Base-by-base conservation (phyloP, 2,329 filamentous ascomycete genomes). In the Triangularia verruculosa region DNA sequence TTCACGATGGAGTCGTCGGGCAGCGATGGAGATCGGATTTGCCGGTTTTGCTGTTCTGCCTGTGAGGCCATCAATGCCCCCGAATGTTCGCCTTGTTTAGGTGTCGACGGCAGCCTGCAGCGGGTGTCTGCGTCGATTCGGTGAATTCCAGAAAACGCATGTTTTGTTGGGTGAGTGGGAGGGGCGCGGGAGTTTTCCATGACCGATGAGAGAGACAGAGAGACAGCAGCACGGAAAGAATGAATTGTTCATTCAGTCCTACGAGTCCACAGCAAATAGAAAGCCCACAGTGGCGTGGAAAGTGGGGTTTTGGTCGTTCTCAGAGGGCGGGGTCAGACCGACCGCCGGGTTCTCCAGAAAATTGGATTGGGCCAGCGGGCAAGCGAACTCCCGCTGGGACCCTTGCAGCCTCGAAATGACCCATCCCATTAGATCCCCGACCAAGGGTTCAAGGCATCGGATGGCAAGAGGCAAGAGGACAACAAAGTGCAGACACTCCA, bases 401-500 rank as follows among this genome's bases (percentile, higher is more conserved):
- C 57, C 61, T 58, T 58, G 55, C 27, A 59, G 27, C 56, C 43
- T 27, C 39, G 56, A 58, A 58, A 25, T 39, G 28, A 17, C 39
- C 39, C 39, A 47, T 47, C 39, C 39, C 39, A 47, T 47, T 8
- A 47, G 39, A 47, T 17, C 39, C 34, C 39, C 39, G n/a, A 47
- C 39, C 39, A 47, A 47, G 39, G 39, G 39, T 47, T 47, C 39
- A 47, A 47, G 24, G 27, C 55, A 57, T 58, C 43, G 53, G 61
- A 52, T 39, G 61, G 27, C 56, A 27, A n/a, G n/a, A n/a, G n/a
- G n/a, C n/a, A n/a, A 57, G 51, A 62, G 28, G 34, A 62, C 61
- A 62, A 53, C 60, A 43, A 32, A 27, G 28, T 57, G 55, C 28
- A 58, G 12, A 64, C 61, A 60, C 62, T 58, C 64, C 53, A 64